These are phyloP conservation scores for Symmetrospora coprosmae DNA, from an alignment of 768 basidiomycete species.

Conservation along the genomic window DNA sequence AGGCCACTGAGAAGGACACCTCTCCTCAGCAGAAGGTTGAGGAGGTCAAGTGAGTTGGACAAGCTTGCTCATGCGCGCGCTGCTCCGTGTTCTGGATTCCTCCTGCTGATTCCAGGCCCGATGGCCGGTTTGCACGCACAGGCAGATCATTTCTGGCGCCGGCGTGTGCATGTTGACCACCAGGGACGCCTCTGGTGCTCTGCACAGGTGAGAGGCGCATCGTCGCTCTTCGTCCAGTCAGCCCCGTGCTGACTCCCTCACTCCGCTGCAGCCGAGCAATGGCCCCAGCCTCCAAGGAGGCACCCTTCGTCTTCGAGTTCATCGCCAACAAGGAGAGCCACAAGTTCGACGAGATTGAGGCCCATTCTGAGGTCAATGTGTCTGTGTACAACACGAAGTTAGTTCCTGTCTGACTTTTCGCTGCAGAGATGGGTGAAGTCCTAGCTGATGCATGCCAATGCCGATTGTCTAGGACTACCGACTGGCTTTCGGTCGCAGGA, in stretches of 20 bases:
- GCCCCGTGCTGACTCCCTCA: neutral
- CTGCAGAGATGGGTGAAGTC: neutral
- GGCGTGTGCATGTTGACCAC: constrained; percentile 27
- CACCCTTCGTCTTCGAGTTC: constrained; percentile 31
- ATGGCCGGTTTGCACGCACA: neutral
- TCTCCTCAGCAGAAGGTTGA: constrained; percentile 14
- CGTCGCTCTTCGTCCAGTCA: neutral
- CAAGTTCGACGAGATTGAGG: constrained; percentile 31
- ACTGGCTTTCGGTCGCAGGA: constrained; percentile 32
- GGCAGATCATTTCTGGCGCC: constrained; percentile 5
- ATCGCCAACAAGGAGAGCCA: constrained; percentile 31
- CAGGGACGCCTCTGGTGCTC: constrained; percentile 19
- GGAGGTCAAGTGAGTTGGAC: constrained; percentile 5
- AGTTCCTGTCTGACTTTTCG: too few relatives aligned
- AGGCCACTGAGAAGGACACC: constrained; percentile 12
- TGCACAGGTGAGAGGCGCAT: constrained; percentile 27
- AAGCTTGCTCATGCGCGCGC: too few relatives aligned
- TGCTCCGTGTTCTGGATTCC: too few relatives aligned
- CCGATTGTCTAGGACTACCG: neutral
- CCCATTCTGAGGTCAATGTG: constrained; percentile 28
- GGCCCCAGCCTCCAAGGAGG: constrained; percentile 27
- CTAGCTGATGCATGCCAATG: neutral
- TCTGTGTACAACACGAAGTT: constrained; percentile 25
- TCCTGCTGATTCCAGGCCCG: too few relatives aligned
- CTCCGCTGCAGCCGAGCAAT: constrained; percentile 28